Evolutionary conservation across 345 rosid genomes (phyloP), one percentile per base, ranked within the genome.

Genomic region (Hypericum perforatum): DNA sequence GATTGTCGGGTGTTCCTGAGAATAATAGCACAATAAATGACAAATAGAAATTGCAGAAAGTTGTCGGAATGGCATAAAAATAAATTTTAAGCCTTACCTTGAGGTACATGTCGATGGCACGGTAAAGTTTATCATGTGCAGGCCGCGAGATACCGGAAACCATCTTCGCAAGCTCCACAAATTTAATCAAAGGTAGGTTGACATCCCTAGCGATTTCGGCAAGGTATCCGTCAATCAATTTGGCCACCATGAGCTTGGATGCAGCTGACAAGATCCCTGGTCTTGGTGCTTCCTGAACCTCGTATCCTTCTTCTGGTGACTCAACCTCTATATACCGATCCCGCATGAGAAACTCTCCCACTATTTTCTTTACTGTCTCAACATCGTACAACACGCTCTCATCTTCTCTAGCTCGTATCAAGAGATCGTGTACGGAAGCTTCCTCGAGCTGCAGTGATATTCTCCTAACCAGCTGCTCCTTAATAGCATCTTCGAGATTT

Each of bases 201-300:
- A 65, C 79, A 73, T 89, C 95, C 70, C 79, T 89, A 0, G 91
- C 81, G 45, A 82, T 73, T 67, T 89, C 97, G 52, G 83, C 60
- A 14, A 89, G 89, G 75, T 85, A 89, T 7, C 78, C 76, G 62
- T 89, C 94, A 11, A 85, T 73, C 15, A 81, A 62, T 74, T 85
- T 85, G 11, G 68, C 96, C 57, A 85, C 94, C 83, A 85, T 85
- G 22, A 85, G 80, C 77, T 85, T 89, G 12, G 91, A 79, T 55
- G 94, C 91, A 64, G 80, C 86, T 0, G 96, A 80, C 45, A 89
- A 60, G 47, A 89, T 80, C 64, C 91, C 86, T 0, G 74, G 74
- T 40, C 63, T 73, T 58, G 56, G 62, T 7, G 63, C 57, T 66
- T 74, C 90, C 45, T 49, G 52, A 55, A 74, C 67, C 69, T 76